Base-by-base conservation (phyloP, 2,329 filamentous ascomycete genomes). In the Microascus cirrosus region DNA sequence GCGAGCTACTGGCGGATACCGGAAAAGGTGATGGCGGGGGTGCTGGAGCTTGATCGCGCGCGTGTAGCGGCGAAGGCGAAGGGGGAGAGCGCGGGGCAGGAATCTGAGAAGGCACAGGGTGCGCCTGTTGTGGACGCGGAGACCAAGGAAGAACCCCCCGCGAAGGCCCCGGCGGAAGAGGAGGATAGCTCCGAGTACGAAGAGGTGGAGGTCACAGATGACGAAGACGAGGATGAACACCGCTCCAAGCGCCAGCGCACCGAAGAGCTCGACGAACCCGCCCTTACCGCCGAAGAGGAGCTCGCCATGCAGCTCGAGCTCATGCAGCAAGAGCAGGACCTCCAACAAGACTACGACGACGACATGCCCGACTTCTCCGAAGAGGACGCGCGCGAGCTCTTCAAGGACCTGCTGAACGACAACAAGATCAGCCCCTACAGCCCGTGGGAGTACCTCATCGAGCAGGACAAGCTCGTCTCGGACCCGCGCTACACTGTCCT, bases 1-100 rank as follows among this genome's bases (percentile, higher is more conserved):
- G 81, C 91, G 63, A 97, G 92, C 70, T 91, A 91, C 70, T 99
- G 95, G 94, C 90, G 90, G 66, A 94, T 96, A 65, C 94, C 94
- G 0, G 83, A 90, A 58, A 86, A 94, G 68, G 78, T 99, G 39
- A 86, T 92, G 79, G 85, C 87, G 60, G 90, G 84, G 15, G 89
- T 94, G 57, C 63, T 86, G 55, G 80, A 84, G 61, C 74, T 90
- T 58, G 90, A 96, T 70, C 83, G 87, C 68, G 84, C 86, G 63
- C 81, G 83, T 60, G 86, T 86, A 72, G 74, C 83, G 73, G 71
- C 80, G 65, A 82, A 84, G 73, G 77, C 76, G 0, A 67, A 22
- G 25, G 45, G 5, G 3, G n/a, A 11, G 11, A 10, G 7, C n/a
- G 28, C 28, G 28, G 28, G 28, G 28, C 28, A 32, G 28, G 20